phyloP scores from a whole-genome alignment of 2,329 filamentous ascomycete species.

The Cordyceps fumosorosea region DNA sequence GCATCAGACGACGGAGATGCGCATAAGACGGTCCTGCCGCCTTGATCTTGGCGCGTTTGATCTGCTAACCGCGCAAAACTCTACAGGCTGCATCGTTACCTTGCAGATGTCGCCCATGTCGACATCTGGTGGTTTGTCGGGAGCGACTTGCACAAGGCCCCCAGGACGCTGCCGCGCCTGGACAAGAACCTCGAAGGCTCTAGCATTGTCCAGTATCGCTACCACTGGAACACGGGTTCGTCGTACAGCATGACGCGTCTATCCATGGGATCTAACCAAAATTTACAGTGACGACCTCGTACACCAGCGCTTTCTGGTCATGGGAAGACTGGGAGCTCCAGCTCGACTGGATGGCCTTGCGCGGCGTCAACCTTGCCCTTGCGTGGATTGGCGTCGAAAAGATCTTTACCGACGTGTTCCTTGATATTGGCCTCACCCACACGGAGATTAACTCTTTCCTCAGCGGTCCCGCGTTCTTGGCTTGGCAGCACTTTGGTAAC shows the following conservation, averaged over 20 bases:
- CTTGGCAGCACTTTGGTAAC: conserved; percentile 50
- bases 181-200: conserved; percentile 6
- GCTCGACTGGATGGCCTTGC: conserved; percentile 46
- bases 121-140: conserved; percentile 20
- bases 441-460: conserved; percentile 39
- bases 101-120: conserved; percentile 15
- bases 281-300: conserved; percentile 42
- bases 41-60: background rate
- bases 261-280: background rate
- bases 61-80: background rate
- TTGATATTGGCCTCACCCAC: conserved; percentile 36
- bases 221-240: conserved; percentile 44
- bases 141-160: conserved; percentile 16
- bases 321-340: conserved; percentile 48
- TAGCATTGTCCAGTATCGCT: conserved; percentile 21
- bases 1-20: background rate
- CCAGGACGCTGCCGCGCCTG: conserved; percentile 14
- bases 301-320: conserved; percentile 43
- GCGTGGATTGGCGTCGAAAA: conserved; percentile 48
- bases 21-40: background rate
- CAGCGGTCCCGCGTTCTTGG: conserved; percentile 43
- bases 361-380: conserved; percentile 44
- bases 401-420: conserved; percentile 41
- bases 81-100: conserved; percentile 17
- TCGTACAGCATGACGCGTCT: background rate